Conservation (phyloP, 305 asterid species). For the Andrographis paniculata region DNA sequence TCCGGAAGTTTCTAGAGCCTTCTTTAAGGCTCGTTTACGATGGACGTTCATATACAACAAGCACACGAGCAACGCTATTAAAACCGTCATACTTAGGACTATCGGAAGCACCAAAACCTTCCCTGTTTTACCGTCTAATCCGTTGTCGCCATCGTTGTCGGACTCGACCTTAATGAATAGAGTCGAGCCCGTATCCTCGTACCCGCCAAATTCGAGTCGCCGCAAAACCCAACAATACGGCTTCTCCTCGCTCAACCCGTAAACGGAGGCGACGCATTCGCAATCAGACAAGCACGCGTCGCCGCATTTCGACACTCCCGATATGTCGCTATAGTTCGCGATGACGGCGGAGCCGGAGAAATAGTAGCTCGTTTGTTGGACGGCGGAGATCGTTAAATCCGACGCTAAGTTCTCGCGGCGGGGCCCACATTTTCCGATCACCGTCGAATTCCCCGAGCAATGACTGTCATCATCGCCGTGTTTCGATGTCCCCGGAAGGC, state of each 20-base stretch:
- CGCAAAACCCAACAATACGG: conserved; percentile 75
- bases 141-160: conserved; percentile 24
- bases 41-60: conserved; percentile 42
- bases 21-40: conserved; percentile 39
- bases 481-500: conserved; percentile 47
- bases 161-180: conserved; percentile 61
- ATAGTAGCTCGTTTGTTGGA: conserved; percentile 59
- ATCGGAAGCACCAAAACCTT: conserved; percentile 68
- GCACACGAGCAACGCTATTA: conserved; percentile 50
- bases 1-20: conserved; percentile 54
- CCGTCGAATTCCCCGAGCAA: conserved; percentile 58
- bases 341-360: conserved; percentile 57
- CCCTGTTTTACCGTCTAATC: conserved; percentile 21
- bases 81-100: conserved; percentile 51
- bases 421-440: conserved; percentile 45
- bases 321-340: conserved; percentile 61
- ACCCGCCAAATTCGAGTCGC: conserved; percentile 72
- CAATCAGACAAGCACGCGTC: conserved; percentile 70
- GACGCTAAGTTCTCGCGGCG: conserved; percentile 34
- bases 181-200: conserved; percentile 67
- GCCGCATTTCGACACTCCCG: conserved; percentile 55
- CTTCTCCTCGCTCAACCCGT: conserved; percentile 67
- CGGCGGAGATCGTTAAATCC: conserved; percentile 30
- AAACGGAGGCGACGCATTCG: conserved; percentile 69
- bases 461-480: conserved; percentile 26